These are phyloP conservation scores for Candida tunisiensis DNA, from an alignment of 1,139 yeast species.

Conservation along the genomic window DNA sequence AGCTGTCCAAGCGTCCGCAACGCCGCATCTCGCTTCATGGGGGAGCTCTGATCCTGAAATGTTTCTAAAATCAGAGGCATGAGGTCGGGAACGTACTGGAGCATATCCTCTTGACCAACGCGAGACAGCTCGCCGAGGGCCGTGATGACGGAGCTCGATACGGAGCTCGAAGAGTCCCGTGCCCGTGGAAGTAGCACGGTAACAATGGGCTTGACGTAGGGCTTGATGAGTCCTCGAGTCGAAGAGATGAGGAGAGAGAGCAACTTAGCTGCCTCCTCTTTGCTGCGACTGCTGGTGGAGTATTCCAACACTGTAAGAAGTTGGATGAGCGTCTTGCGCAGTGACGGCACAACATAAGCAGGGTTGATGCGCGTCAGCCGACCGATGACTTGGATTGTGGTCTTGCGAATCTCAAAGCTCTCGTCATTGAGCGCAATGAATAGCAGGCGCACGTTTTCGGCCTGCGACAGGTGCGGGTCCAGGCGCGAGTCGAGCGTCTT, in stretches of 20 bases:
- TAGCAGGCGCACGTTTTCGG: constrained; percentile 69
- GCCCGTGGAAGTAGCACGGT: constrained; percentile 71
- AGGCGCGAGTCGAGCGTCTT: constrained; percentile 56
- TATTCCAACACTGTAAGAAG: constrained; percentile 71
- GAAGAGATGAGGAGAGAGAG: constrained; percentile 59
- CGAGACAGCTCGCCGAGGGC: constrained; percentile 86
- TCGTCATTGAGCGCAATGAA: constrained; percentile 91
- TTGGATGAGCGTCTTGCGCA: constrained; percentile 75
- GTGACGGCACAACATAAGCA: constrained; percentile 86
- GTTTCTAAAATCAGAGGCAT: constrained; percentile 84
- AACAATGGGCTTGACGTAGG: constrained; percentile 80
- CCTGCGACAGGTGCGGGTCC: constrained; percentile 88
- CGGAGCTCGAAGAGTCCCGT: constrained; percentile 42
- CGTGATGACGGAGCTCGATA: constrained; percentile 68
- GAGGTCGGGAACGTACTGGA: constrained; percentile 50
- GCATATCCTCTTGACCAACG: constrained; percentile 78
- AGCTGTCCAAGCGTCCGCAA: constrained; percentile 75
- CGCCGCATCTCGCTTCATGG: constrained; percentile 79
- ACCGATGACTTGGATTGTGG: constrained; percentile 69
- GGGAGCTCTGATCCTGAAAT: constrained; percentile 81
- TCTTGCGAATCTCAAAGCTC: constrained; percentile 63
- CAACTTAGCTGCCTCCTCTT: constrained; percentile 75
- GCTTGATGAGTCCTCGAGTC: constrained; percentile 67
- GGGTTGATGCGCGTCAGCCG: constrained; percentile 78
- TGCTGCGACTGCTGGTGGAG: constrained; percentile 55